Evolutionary conservation across 78 protist genomes (phyloP).

Genomic region (Creolimax fragrantissima): DNA sequence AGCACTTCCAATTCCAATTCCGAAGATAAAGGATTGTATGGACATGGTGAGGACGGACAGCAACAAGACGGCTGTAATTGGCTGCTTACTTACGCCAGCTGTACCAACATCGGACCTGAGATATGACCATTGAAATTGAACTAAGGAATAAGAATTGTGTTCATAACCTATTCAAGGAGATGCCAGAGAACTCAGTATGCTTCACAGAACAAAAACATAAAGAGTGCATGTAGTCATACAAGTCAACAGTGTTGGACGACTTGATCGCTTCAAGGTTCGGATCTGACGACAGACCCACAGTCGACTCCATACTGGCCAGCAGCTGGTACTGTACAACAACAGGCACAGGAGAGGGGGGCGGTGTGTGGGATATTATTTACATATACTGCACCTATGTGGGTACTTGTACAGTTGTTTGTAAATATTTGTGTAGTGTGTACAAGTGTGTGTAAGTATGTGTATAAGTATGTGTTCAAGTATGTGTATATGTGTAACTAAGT

Average conservation of each 20-base stretch:
- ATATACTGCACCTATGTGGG: neutral
- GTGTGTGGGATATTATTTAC: neutral
- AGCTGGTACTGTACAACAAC: neutral
- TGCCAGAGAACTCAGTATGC: too few species aligned
- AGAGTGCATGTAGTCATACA: too few species aligned
- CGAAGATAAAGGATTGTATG: conserved; percentile 4
- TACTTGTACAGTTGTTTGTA: neutral
- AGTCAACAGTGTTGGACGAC: too few species aligned
- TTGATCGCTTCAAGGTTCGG: neutral
- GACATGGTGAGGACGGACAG: neutral
- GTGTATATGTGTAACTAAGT: neutral
- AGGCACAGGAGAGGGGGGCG: neutral
- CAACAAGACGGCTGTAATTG: neutral
- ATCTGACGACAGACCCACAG: neutral
- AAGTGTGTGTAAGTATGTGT: neutral
- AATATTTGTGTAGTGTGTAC: neutral
- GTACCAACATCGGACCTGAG: neutral
- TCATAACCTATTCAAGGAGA: too few species aligned
- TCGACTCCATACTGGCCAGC: neutral
- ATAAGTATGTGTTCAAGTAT: neutral
- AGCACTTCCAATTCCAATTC: neutral
- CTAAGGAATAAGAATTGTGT: too few species aligned
- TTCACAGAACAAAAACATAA: too few species aligned
- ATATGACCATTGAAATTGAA: too few species aligned
- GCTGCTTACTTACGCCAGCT: neutral